Evolutionary conservation across 164 flowering plant genomes (phyloP).

Genomic region (Magnolia changhungtana): DNA sequence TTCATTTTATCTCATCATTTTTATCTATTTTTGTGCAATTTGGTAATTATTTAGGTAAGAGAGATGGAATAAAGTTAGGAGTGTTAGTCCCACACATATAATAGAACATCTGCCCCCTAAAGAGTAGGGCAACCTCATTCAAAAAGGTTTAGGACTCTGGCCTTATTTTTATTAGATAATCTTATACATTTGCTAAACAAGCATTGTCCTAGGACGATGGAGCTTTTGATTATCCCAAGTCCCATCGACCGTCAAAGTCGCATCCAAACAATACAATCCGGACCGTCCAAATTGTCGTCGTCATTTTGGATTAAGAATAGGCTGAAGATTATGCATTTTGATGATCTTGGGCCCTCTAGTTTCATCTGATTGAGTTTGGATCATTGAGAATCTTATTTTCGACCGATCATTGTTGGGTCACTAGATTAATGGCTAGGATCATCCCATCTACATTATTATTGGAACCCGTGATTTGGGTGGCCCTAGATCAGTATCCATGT

Average conservation of each 20-base stretch:
- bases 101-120: constrained; percentile 11
- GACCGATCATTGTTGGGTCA: background rate
- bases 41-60: background rate
- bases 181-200: background rate
- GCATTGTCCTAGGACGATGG: background rate
- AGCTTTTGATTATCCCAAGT: background rate
- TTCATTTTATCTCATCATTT: constrained; percentile 10
- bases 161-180: constrained; percentile 4
- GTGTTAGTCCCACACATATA: background rate
- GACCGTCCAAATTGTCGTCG: background rate
- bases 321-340: background rate
- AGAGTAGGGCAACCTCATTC: constrained; percentile 11
- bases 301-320: background rate
- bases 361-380: background rate
- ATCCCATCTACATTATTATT: too few species aligned
- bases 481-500: too few species aligned
- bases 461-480: too few species aligned
- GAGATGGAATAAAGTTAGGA: constrained; percentile 8
- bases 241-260: background rate
- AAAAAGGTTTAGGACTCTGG: background rate
- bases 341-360: background rate
- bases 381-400: background rate
- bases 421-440: too few species aligned
- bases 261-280: background rate
- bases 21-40: constrained; percentile 1